Evolutionary conservation across 805 yeast genomes (phyloP).

Genomic region (Cyberlindnera mycetangii): DNA sequence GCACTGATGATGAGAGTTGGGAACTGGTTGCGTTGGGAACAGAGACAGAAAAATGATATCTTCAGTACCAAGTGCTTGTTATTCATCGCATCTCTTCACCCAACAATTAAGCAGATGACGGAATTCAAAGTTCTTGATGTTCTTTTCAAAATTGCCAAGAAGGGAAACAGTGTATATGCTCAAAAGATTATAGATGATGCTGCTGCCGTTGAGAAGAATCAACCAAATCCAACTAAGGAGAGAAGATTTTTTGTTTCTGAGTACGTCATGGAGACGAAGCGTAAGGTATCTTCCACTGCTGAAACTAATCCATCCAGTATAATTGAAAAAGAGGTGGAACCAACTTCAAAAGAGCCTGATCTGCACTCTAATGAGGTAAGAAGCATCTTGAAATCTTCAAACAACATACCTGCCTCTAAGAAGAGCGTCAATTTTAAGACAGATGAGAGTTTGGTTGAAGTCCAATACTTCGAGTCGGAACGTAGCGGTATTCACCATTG

Average conservation of each 20-base stretch:
- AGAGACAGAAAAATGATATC: neutral
- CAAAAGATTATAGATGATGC: neutral
- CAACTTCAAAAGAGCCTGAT: neutral
- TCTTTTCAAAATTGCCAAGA: neutral
- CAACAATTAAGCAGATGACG: neutral
- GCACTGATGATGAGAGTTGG: constrained; percentile 5
- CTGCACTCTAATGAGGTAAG: neutral
- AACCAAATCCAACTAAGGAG: neutral
- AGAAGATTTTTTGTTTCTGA: neutral
- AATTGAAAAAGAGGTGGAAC: neutral
- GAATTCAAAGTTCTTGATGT: neutral
- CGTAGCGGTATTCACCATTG: neutral
- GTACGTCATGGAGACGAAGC: neutral
- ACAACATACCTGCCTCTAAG: neutral
- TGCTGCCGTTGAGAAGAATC: neutral
- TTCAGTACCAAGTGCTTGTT: neutral
- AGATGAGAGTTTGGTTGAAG: neutral
- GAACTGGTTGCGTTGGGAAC: constrained; percentile 6
- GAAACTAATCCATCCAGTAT: neutral
- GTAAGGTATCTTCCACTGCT: neutral
- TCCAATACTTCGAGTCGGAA: neutral
- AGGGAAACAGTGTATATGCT: neutral
- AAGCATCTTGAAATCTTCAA: neutral
- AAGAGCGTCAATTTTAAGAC: constrained; percentile 6
- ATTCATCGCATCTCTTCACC: neutral